Percentiles rank a stretch among this genome's conserved stretches.
Conservation (phyloP, 345 rosid genomes). For the Gossypium arboreum region DNA sequence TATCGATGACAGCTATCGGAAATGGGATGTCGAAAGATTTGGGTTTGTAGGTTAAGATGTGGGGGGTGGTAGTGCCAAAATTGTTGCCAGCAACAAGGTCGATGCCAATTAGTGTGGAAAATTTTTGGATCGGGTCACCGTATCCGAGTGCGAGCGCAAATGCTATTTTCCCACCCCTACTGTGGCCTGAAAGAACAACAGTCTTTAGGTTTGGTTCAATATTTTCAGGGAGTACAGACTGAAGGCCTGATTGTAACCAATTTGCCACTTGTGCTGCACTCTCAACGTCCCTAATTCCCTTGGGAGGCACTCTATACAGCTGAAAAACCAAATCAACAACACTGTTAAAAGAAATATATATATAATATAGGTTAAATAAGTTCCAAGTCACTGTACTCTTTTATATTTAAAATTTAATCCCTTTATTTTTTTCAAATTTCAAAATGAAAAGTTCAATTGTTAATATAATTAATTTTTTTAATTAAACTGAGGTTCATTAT, state of each 20-base stretch:
- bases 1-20: constrained; percentile 30
- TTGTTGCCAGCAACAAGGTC: constrained; percentile 35
- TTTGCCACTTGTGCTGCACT: constrained; percentile 25
- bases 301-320: constrained; percentile 1
- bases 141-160: constrained; percentile 34
- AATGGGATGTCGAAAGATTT: constrained; percentile 24
- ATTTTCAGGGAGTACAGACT: constrained; percentile 16
- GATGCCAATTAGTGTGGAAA: constrained; percentile 27
- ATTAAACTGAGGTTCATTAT: too few relatives aligned
- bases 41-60: constrained; percentile 18
- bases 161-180: constrained; percentile 38
- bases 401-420: too few relatives aligned
- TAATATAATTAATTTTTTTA: too few relatives aligned
- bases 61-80: constrained; percentile 9
- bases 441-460: too few relatives aligned
- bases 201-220: constrained; percentile 11
- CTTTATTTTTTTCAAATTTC: too few relatives aligned
- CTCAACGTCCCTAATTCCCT: constrained; percentile 25
- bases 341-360: too few relatives aligned
- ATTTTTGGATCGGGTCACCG: constrained; percentile 1
- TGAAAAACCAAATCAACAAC: not conserved
- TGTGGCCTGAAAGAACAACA: constrained; percentile 36
- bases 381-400: too few relatives aligned
- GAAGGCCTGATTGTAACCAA: constrained; percentile 29
- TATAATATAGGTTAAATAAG: too few relatives aligned